Evolutionary conservation across 2,329 filamentous ascomycete genomes (phyloP), one percentile per base, ranked within the genome.

Genomic region (Pseudocercospora vitis): DNA sequence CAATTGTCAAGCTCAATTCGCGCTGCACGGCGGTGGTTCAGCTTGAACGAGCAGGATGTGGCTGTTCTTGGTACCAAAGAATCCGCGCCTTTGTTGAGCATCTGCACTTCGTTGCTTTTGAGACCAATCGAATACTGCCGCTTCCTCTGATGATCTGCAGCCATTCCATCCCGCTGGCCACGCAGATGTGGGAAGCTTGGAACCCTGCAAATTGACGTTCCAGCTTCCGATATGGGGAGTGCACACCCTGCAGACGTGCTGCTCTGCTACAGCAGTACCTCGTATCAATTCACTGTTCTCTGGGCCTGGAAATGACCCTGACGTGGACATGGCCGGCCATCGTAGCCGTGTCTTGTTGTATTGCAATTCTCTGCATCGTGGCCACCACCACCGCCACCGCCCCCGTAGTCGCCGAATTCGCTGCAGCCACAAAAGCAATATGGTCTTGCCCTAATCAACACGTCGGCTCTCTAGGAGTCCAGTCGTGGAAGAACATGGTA

Each of bases 101-200:
- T 23, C 19, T 33, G 47, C 47, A 49, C 19, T 39, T 26, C 32
- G 24, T 31, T 42, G 12, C 48, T 50, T 40, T 33, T 21, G 48
- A n/a, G n/a, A 28, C 32, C 48, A 39, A 21, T 50, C 33, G 48
- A 42, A 23, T 42, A 21, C 37, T 42, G 16, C 37, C 37, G 19
- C 37, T 23, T 40, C 19, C 33, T 37, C 33, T 37, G 19, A 40
- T 40, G 37, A 40, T 40, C 37, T 40, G 37, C 37, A 19, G n/a
- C n/a, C 35, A 39, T 39, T 39, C 35, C 35, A 39, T 7, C 11
- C 35, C 35, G 35, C 21, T 9, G 35, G 35, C 35, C 35, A 39
- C 6, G 26, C 26, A 29, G 26, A 29, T 29, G 26, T 29, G 26
- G 26, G 26, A 29, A 39, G 19, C 37, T 40, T 40, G 37, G 19